Base-by-base conservation (phyloP, 306 rosid genomes). In the Albizia julibrissin region DNA sequence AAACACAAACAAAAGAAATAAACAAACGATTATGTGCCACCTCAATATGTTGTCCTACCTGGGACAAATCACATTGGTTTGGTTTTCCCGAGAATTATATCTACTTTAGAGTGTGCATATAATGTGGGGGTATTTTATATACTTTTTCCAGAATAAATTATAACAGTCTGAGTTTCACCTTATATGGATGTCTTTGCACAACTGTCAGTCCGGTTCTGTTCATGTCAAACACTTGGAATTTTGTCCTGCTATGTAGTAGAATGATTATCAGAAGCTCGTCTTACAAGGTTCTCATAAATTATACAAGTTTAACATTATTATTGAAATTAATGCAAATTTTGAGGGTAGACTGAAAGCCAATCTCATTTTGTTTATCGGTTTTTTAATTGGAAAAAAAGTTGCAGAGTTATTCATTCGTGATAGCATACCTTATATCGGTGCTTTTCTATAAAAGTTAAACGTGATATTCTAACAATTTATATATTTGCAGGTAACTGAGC, bases 401-500 rank as follows among this genome's bases (percentile, higher is more conserved):
- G 68, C 54, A 15, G 9, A 15, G 3, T 10, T 27, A 16, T 16
- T 24, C 13, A 21, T 5, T 56, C 47, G 15, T 29, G 18, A 49
- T 49, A 73, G 59, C 40, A 79, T 59, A 79, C 77, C 72, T 75
- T 42, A 40, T 34, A 70, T 68, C 42, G 44, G 70, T 85, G 62
- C 64, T 85, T 70, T 52, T 81, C 31, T 42, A 34, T 61, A 73
- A 43, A 84, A 81, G 56, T 71, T 76, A 43, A 33, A 61, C 44
- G 37, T 77, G 87, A 71, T 79, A 79, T 66, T 47, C 72, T 86
- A 82, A 84, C 79, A 71, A 64, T 68, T 85, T 72, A 74, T 46
- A 68, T 72, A 54, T 56, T 81, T 83, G 54, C 84, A 96, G 99
- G 97, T 96, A 70, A 91, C 97, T 8, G 99, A 96, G 89, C 99